Evolutionary conservation across 345 rosid genomes (phyloP).

Genomic region (Atalantia buxifolia): DNA sequence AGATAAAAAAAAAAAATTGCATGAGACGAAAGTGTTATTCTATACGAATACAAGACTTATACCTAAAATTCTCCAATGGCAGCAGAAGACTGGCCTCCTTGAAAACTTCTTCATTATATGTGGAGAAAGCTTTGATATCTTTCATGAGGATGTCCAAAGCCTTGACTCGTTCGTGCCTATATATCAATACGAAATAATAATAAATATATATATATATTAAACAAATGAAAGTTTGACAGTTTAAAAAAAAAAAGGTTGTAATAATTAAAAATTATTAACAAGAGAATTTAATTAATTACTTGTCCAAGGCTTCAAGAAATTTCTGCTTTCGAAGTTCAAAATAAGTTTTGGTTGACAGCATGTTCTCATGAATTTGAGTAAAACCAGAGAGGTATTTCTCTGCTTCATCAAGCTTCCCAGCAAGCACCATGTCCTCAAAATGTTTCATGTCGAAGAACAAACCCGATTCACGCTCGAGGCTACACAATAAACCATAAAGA

Average conservation of each 20-base stretch:
- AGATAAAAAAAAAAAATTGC: too few relatives aligned
- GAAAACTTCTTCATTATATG: not conserved
- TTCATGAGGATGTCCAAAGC: conserved; percentile 7
- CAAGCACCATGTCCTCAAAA: conserved; percentile 4
- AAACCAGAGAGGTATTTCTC: conserved; percentile 16
- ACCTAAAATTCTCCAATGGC: conserved; percentile 13
- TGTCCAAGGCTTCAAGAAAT: conserved; percentile 13
- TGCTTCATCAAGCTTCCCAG: conserved; percentile 4
- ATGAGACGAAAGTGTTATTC: not conserved
- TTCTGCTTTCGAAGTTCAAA: conserved; percentile 17
- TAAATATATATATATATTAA: too few relatives aligned
- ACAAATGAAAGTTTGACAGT: not conserved
- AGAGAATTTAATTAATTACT: not conserved
- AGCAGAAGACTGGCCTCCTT: not conserved
- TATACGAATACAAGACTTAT: not conserved
- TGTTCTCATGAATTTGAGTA: not conserved
- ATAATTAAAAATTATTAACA: not conserved
- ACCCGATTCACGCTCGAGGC: conserved; percentile 8
- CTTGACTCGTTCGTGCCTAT: not conserved
- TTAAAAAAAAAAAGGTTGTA: not conserved
- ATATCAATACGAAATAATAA: not conserved
- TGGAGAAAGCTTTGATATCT: not conserved
- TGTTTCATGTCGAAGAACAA: conserved; percentile 7
- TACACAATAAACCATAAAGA: not conserved
- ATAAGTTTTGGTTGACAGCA: not conserved